Conservation (phyloP, 257 asterid species). For the Nicotiana paniculata region DNA sequence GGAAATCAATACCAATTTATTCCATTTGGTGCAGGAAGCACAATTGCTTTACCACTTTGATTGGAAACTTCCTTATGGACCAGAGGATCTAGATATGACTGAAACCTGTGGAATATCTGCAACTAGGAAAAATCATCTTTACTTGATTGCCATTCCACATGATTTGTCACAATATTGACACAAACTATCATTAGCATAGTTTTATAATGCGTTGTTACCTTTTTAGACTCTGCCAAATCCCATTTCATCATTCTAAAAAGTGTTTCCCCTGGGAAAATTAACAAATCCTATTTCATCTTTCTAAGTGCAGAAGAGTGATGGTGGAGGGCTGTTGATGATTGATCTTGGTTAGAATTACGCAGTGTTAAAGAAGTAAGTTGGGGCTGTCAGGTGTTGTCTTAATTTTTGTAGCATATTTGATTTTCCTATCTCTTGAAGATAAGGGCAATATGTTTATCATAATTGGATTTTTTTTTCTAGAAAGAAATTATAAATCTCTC, state of each 20-base stretch:
- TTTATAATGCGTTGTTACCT: not conserved
- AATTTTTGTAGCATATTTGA: too few species aligned
- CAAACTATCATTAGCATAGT: not conserved
- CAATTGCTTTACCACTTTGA: conserved; percentile 10
- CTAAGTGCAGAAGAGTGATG: not conserved
- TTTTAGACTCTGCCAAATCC: not conserved
- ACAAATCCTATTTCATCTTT: not conserved
- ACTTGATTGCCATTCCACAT: conserved; percentile 9
- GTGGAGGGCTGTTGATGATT: not conserved
- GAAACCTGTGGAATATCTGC: not conserved
- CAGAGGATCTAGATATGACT: not conserved
- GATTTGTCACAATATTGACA: not conserved
- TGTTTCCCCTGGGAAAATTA: not conserved
- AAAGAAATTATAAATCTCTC: too few species aligned
- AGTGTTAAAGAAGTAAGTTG: not conserved
- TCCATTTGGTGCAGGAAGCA: conserved; percentile 21
- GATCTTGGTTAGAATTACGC: not conserved
- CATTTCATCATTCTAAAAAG: not conserved
- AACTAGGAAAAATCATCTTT: not conserved
- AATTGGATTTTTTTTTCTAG: too few species aligned
- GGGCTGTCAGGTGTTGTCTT: too few species aligned
- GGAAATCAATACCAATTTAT: conserved; percentile 6
- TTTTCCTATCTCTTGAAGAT: too few species aligned
- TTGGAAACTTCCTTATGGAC: conserved; percentile 10
- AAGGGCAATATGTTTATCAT: too few species aligned